These are phyloP conservation scores for Trichoderma gracile DNA, from an alignment of 2,329 filamentous ascomycete genomes.

Conservation along the genomic window DNA sequence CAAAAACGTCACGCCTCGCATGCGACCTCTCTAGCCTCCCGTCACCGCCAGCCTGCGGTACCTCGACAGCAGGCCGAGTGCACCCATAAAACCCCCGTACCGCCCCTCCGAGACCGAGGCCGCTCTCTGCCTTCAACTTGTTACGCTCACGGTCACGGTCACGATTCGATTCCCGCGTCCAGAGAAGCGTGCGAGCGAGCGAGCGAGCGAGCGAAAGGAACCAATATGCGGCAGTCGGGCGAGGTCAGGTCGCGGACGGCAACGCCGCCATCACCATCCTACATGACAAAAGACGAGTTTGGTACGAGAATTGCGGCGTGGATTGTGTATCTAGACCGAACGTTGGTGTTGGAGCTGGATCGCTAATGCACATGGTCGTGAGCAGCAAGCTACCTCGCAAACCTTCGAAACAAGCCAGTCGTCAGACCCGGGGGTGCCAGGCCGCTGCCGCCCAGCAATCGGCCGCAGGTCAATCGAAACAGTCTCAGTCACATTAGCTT, in stretches of 20 bases:
- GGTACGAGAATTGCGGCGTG: constrained; percentile 47
- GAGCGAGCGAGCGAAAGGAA: background rate
- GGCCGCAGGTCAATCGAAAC: constrained; percentile 38
- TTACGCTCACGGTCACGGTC: background rate
- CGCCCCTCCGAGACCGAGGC: constrained; percentile 1
- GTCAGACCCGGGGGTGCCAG: constrained; percentile 70
- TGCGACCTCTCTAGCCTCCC: constrained; percentile 22
- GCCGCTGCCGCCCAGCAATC: constrained; percentile 53
- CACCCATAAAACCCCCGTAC: constrained; percentile 4
- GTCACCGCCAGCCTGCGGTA: constrained; percentile 22
- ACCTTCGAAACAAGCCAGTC: constrained; percentile 67
- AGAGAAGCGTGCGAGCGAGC: background rate
- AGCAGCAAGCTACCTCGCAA: constrained; percentile 68
- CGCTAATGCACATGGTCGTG: constrained; percentile 29
- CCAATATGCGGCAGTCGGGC: constrained; percentile 36
- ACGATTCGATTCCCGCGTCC: background rate
- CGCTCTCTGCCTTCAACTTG: background rate
- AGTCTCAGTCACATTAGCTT: constrained; percentile 38
- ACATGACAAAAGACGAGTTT: constrained; percentile 69
- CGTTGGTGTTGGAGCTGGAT: constrained; percentile 10
- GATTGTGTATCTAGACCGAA: background rate
- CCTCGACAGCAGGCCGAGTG: constrained; percentile 3
- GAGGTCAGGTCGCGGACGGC: constrained; percentile 52
- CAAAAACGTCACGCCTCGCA: constrained; percentile 26
- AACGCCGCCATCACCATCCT: constrained; percentile 61